phyloP scores from a whole-genome alignment of 495 filamentous ascomycete genomes.

The Podospora didyma region DNA sequence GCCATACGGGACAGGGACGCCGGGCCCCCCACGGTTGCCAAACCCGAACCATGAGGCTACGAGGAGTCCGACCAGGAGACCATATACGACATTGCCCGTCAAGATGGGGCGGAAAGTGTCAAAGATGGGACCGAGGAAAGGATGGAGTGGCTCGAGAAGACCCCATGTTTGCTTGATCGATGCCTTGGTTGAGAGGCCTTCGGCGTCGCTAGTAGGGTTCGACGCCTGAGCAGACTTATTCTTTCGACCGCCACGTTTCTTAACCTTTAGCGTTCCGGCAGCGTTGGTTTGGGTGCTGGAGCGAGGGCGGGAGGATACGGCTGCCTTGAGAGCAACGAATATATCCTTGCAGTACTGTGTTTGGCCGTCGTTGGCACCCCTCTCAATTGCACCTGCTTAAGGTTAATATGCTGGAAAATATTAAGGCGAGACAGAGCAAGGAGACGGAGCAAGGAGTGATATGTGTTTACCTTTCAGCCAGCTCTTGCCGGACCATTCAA shows the following conservation, averaged over 20 bases:
- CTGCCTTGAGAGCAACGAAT: conserved; percentile 64
- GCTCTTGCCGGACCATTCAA: conserved; percentile 97
- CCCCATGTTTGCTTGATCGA: conserved; percentile 63
- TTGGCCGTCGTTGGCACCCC: conserved; percentile 90
- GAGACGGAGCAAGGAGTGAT: not conserved
- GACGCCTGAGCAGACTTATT: conserved; percentile 40
- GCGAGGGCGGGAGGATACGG: conserved; percentile 62
- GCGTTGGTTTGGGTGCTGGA: conserved; percentile 35
- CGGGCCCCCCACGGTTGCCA: conserved; percentile 36
- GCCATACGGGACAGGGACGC: conserved; percentile 27
- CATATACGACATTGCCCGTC: conserved; percentile 63
- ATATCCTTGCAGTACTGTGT: conserved; percentile 73
- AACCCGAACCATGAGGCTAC: conserved; percentile 55
- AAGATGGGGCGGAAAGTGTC: conserved; percentile 68
- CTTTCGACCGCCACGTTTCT: conserved; percentile 60
- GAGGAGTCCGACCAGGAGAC: conserved; percentile 54
- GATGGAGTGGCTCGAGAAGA: conserved; percentile 69
- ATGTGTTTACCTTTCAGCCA: conserved; percentile 80
- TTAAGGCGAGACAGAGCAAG: not conserved
- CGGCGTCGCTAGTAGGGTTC: conserved; percentile 38
- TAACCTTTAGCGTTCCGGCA: conserved; percentile 35
- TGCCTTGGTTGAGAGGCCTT: conserved; percentile 39
- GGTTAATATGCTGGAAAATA: conserved; percentile 7
- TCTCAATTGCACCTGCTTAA: conserved; percentile 80
- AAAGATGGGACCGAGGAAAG: conserved; percentile 63